A percentile compares a stretch with the other conserved stretches of the same genome.
Evolutionary conservation across 768 basidiomycete species (phyloP).

Genomic region (Mycena floridula): DNA sequence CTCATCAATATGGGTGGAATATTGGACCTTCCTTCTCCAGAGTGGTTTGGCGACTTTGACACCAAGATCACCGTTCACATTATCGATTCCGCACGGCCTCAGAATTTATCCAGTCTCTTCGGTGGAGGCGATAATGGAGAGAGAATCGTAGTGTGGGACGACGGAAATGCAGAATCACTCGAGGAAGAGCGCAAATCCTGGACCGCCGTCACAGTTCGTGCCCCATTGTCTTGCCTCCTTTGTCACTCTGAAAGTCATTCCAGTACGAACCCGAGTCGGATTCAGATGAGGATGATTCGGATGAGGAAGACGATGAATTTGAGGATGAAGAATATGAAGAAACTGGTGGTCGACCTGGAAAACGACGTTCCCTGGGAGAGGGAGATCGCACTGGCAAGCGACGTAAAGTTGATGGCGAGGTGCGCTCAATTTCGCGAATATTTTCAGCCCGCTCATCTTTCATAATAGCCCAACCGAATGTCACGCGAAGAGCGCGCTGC

Average conservation of each 20-base stretch:
- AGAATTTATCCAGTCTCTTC: constrained; percentile 85
- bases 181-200: constrained; percentile 73
- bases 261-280: constrained; percentile 78
- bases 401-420: constrained; percentile 45
- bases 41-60: constrained; percentile 74
- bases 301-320: constrained; percentile 41
- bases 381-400: constrained; percentile 48
- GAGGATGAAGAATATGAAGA: constrained; percentile 34
- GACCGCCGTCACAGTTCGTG: constrained; percentile 72
- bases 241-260: constrained; percentile 3
- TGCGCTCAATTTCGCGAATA: constrained; percentile 14
- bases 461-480: constrained; percentile 48
- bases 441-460: not conserved
- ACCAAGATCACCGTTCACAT: constrained; percentile 73
- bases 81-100: constrained; percentile 90
- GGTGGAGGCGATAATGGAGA: constrained; percentile 59
- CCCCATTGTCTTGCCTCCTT: constrained; percentile 1
- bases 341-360: constrained; percentile 35
- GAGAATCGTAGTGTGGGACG: constrained; percentile 88
- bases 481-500: constrained; percentile 63
- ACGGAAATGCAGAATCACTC: constrained; percentile 71
- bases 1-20: constrained; percentile 90
- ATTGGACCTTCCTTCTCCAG: constrained; percentile 68
- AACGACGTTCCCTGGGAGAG: constrained; percentile 41
- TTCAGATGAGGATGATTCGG: constrained; percentile 56